A percentile compares a stretch with the other conserved stretches of the same genome.
Conservation (phyloP, 352 stramenopile genomes). For the Phytophthora capsici region DNA sequence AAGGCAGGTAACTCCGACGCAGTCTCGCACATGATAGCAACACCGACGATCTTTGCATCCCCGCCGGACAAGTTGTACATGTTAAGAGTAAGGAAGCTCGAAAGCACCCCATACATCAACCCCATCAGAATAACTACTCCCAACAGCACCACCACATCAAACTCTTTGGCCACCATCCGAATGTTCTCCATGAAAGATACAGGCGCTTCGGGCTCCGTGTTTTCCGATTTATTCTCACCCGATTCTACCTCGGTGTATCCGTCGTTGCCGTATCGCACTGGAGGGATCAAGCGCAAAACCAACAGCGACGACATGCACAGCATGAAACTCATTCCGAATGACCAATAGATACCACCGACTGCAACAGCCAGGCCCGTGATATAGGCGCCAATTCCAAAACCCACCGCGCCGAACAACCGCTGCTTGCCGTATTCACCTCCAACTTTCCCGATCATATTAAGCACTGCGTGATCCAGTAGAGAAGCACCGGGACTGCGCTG, state of each 20-base stretch:
- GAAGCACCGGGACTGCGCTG: slow-evolving; percentile 35
- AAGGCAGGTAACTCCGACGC: slow-evolving; percentile 75
- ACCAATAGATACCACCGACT: slow-evolving; percentile 56
- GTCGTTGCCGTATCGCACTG: slow-evolving; percentile 17
- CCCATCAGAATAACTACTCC: slow-evolving; percentile 70
- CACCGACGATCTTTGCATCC: slow-evolving; percentile 67
- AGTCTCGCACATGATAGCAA: slow-evolving; percentile 45
- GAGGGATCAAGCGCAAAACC: slow-evolving; percentile 61
- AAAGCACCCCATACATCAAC: slow-evolving; percentile 73
- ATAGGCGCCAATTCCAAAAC: slow-evolving; percentile 66
- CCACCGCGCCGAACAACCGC: slow-evolving; percentile 71
- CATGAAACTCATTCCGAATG: slow-evolving; percentile 61
- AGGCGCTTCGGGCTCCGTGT: slow-evolving; percentile 3
- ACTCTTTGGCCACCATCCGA: slow-evolving; percentile 36
- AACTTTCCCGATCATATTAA: slow-evolving; percentile 60
- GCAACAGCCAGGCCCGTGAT: slow-evolving; percentile 60
- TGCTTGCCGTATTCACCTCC: slow-evolving; percentile 82
- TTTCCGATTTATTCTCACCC: slow-evolving; percentile 29
- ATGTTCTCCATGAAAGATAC: slow-evolving; percentile 47
- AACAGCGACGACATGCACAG: slow-evolving; percentile 56
- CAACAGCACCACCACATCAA: slow-evolving; percentile 67
- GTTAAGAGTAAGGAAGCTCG: slow-evolving; percentile 77
- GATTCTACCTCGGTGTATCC: slow-evolving; percentile 14
- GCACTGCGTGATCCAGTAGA: slow-evolving; percentile 70
- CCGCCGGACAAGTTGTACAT: slow-evolving; percentile 74